Conservation (phyloP, 2,329 filamentous ascomycete species). For the Madurella mycetomatis region DNA sequence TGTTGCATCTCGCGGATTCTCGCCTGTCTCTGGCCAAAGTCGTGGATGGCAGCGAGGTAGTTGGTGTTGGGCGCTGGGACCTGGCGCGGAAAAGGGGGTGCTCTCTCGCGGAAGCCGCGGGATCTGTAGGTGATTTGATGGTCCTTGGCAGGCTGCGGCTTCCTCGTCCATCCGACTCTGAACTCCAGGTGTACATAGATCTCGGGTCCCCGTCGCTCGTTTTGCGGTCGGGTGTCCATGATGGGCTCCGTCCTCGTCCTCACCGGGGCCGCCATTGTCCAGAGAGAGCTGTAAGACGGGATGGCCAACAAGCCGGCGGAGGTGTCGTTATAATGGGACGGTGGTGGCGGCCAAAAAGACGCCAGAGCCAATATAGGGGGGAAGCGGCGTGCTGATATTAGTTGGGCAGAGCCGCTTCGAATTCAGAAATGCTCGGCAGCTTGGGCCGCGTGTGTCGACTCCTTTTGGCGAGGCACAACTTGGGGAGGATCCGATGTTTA, state of each 20-base stretch:
- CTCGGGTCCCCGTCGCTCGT: constrained; percentile 33
- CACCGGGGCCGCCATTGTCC: not conserved
- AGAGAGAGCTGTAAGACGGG: not conserved
- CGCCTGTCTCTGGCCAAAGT: constrained; percentile 27
- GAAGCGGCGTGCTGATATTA: constrained; percentile 4
- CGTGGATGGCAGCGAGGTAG: constrained; percentile 34
- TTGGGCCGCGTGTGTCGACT: not conserved
- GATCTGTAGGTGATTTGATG: constrained; percentile 47
- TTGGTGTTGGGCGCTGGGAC: constrained; percentile 44
- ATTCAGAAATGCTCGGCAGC: constrained; percentile 1
- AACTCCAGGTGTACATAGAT: constrained; percentile 51
- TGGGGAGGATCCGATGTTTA: constrained; percentile 13
- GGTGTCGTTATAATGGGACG: not conserved
- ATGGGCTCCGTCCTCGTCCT: constrained; percentile 2
- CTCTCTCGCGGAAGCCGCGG: constrained; percentile 40
- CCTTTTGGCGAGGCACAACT: constrained; percentile 2
- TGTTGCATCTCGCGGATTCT: constrained; percentile 24
- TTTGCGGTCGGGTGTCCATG: constrained; percentile 13
- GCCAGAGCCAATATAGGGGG: not conserved
- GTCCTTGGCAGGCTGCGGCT: constrained; percentile 36
- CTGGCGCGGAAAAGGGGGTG: constrained; percentile 42
- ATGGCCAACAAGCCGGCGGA: not conserved
- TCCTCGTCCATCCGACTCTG: constrained; percentile 46
- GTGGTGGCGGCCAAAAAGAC: constrained; percentile 1
- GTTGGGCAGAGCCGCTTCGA: constrained; percentile 4